Evolutionary conservation across 192 early-diverging fungal species (phyloP), one percentile per base, ranked within the genome.

Genomic region (Borealophlyctis nickersoniae): DNA sequence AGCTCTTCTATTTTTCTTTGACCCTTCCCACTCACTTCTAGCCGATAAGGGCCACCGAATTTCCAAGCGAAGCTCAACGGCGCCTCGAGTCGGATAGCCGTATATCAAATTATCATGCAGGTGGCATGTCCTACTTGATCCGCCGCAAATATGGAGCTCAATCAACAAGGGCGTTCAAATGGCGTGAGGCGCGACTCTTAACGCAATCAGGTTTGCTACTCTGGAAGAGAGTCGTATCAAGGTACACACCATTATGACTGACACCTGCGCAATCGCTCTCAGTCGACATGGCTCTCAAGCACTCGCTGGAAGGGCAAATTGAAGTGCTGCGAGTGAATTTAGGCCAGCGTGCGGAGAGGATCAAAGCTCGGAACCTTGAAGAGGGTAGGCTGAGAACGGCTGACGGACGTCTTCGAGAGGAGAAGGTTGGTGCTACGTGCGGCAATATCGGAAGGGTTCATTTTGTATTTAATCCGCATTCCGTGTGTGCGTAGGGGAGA

Each of bases 201-300:
- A 7, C 39, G 39, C 39, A 45, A 45, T 45, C 9, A 45, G 7
- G 39, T 45, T 45, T 45, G 39, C 7, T 45, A 7, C 39, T 45
- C 39, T n/a, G n/a, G n/a, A n/a, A n/a, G n/a, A n/a, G n/a, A n/a
- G n/a, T n/a, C n/a, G n/a, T n/a, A n/a, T n/a, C n/a, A n/a, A n/a
- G n/a, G 19, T 45, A 13, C 39, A 7, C 39, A 7, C 57, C 53
- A 4, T 66, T 13, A 30, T 62, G 22, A 33, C 11, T 66, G 19
- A n/a, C n/a, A n/a, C 11, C 9, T 24, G 13, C 14, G 22, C 14
- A 27, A 28, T 34, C 9, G 7, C 19, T 45, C 9, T 48, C 55
- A 84, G 81, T 79, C 28, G 74, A 87, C 51, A 65, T 61, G 11
- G 73, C 79, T 16, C 62, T 59, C 30, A 69, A 78, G 7, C 48